Evolutionary conservation across 305 asterid genomes (phyloP).

Genomic region (Fraxinus velutina): DNA sequence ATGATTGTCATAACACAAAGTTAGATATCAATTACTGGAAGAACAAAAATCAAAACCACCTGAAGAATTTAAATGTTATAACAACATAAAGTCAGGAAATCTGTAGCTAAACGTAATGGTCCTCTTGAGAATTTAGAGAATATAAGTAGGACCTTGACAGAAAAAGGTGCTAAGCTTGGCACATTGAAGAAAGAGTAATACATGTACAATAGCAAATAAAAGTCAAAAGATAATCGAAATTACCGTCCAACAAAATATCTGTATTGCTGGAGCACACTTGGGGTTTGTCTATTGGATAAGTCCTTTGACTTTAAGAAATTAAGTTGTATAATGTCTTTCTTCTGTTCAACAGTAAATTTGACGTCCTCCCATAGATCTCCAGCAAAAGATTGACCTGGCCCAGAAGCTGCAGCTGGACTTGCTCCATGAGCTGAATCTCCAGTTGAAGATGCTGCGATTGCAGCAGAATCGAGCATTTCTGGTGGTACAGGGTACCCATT

Average conservation of each 20-base stretch:
- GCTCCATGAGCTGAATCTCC: constrained; percentile 49
- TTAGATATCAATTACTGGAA: background rate
- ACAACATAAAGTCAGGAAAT: background rate
- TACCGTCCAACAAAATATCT: constrained; percentile 75
- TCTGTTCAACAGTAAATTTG: constrained; percentile 49
- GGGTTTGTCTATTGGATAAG: constrained; percentile 55
- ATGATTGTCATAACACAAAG: background rate
- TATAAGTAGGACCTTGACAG: background rate
- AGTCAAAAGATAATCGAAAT: background rate
- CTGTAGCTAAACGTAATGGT: background rate
- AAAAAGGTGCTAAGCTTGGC: background rate
- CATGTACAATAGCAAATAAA: background rate
- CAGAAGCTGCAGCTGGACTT: constrained; percentile 26
- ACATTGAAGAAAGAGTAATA: background rate
- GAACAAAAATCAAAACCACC: background rate
- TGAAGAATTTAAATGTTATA: background rate
- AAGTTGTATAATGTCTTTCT: constrained; percentile 50
- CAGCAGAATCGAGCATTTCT: constrained; percentile 69
- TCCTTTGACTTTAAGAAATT: constrained; percentile 49
- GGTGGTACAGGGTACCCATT: constrained; percentile 77
- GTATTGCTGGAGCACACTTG: constrained; percentile 44
- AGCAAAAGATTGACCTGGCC: constrained; percentile 40
- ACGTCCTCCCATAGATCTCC: constrained; percentile 68
- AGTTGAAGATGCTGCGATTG: constrained; percentile 35
- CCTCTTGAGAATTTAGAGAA: background rate